A percentile compares a stretch with the other conserved stretches of the same genome.
These are phyloP conservation scores for Globisporangium parvum DNA, from an alignment of 352 stramenopile genomes.

Conservation along the genomic window DNA sequence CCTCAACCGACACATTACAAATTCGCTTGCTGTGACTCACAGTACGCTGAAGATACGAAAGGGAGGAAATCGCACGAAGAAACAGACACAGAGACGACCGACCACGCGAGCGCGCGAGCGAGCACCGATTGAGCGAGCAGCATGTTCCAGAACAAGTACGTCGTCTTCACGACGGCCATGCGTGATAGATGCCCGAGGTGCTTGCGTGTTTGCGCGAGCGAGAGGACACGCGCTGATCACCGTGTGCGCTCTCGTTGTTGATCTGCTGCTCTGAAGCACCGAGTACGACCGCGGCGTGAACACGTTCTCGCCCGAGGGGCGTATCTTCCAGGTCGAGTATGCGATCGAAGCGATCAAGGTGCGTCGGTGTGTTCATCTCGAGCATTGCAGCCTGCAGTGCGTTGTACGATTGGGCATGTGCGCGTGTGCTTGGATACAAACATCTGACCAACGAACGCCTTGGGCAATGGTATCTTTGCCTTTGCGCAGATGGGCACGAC, in stretches of 20 bases:
- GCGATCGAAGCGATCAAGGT: slow-evolving; percentile 98
- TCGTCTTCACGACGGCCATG: neutral
- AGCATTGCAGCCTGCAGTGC: neutral
- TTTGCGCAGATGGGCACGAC: slow-evolving; percentile 92
- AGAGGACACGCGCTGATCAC: neutral
- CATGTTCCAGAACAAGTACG: slow-evolving; percentile 67
- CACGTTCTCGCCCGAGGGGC: slow-evolving; percentile 99
- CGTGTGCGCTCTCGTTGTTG: neutral
- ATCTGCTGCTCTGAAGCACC: slow-evolving; percentile 47
- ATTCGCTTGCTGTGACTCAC: neutral
- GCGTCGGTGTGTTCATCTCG: neutral
- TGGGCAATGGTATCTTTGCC: slow-evolving; percentile 1
- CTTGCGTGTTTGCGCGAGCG: neutral
- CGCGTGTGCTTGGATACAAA: neutral
- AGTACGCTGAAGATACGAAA: slow-evolving; percentile 25
- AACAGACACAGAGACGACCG: too few relatives aligned
- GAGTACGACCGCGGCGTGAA: slow-evolving; percentile 99
- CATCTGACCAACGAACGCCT: neutral
- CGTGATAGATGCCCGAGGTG: neutral
- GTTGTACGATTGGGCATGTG: neutral
- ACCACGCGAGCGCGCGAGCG: too few relatives aligned
- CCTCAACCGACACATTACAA: neutral
- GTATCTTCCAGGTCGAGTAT: slow-evolving; percentile 99
- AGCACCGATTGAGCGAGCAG: slow-evolving; percentile 8
- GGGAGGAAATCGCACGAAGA: slow-evolving; percentile 18